Conservation (phyloP, 108 stramenopile genomes). For the Discostella pseudostelligera region DNA sequence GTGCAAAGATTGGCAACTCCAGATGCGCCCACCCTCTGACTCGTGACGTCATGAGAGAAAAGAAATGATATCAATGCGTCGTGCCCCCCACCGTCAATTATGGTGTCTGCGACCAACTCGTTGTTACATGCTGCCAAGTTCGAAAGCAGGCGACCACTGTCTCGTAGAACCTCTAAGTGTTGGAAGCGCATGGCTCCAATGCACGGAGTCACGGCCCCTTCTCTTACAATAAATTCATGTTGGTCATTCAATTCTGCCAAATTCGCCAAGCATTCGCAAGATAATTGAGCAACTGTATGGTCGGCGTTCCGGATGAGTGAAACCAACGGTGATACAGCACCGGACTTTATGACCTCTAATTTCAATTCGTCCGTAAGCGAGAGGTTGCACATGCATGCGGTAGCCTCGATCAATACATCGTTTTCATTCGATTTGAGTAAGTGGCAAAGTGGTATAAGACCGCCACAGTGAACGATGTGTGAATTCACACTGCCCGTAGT, state of each 20-base stretch:
- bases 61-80: conserved; percentile 76
- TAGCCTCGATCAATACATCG: conserved; percentile 72
- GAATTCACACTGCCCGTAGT: conserved; percentile 63
- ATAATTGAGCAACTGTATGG: conserved; percentile 54
- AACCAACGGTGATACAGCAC: conserved; percentile 71
- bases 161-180: conserved; percentile 76
- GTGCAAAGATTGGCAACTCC: conserved; percentile 86
- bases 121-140: conserved; percentile 61
- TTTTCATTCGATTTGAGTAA: conserved; percentile 70
- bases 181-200: conserved; percentile 77
- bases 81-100: conserved; percentile 69
- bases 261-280: conserved; percentile 82
- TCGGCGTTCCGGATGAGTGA: conserved; percentile 66
- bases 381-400: conserved; percentile 74
- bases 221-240: conserved; percentile 65
- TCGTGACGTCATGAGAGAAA: conserved; percentile 70
- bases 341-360: conserved; percentile 72
- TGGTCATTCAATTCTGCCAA: conserved; percentile 74
- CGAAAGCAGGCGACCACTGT: conserved; percentile 76
- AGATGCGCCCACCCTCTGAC: conserved; percentile 73
- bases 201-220: conserved; percentile 73
- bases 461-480: conserved; percentile 85
- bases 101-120: conserved; percentile 42
- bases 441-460: conserved; percentile 69
- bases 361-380: conserved; percentile 79